Base-by-base conservation (phyloP, 768 basidiomycete genomes). In the Pisolithus tinctorius region DNA sequence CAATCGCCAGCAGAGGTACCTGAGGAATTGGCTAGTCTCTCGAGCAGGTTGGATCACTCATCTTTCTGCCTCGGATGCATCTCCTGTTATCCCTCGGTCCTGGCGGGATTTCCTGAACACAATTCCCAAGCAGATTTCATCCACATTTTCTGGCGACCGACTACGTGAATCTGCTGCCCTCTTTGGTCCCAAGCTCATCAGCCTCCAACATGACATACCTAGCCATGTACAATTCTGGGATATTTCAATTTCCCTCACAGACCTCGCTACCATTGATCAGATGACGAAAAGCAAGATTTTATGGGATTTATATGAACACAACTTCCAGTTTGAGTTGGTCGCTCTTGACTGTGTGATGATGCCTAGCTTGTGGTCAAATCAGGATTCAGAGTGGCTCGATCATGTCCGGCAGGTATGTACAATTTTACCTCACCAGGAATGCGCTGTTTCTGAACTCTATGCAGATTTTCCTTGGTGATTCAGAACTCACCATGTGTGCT, bases 221-320 rank as follows among this genome's bases (percentile, higher is more conserved):
- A 25, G 31, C 6, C 31, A 34, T 1, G 37, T 48, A 6, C 8
- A 14, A 14, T 48, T 48, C 36, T 9, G 36, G 6, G 36, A 38
- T 27, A 34, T 39, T 20, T 23, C 36, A 20, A 26, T 48, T 11
- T 25, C 4, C 20, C 25, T 48, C 1, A 23, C 1, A 3, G 10
- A 17, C 34, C 23, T 48, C 4, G 25, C 4, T 6, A 38, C 13
- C 2, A 37, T 48, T 4, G 13, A 39, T 23, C 4, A 26, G 13
- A 4, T 27, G 10, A 48, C 25, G 14, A 26, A 23, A 16, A 26
- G 47, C 5, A 48, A 49, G 42, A 54, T 63, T 20, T 20, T 61
- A 4, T 63, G 58, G 61, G 54, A 59, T 26, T 26, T 61, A 2
- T 42, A 48, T 1, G 51, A 63, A 17, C 51, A 55, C n/a, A 58